Evolutionary conservation across 2,329 filamentous ascomycete species (phyloP).

Genomic region (Colletotrichum sp.): DNA sequence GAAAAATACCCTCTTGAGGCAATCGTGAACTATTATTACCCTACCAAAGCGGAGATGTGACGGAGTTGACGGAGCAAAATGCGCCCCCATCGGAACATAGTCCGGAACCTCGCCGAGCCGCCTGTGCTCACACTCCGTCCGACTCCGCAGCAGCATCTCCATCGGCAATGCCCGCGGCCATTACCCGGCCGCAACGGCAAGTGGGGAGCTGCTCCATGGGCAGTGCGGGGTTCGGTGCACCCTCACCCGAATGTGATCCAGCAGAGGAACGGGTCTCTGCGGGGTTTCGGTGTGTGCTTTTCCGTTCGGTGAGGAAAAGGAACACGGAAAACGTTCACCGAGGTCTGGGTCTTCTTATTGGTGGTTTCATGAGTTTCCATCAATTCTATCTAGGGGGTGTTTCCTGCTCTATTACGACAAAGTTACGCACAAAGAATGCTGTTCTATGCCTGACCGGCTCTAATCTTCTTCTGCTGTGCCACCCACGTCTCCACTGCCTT

Average conservation of each 20-base stretch:
- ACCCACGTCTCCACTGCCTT: conserved; percentile 39
- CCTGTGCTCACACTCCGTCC: neutral
- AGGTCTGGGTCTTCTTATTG: neutral
- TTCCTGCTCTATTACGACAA: neutral
- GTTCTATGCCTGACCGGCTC: conserved; percentile 22
- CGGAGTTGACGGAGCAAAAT: conserved; percentile 3
- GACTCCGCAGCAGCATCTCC: neutral
- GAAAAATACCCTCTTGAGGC: neutral
- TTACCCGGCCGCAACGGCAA: neutral
- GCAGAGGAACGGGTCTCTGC: neutral
- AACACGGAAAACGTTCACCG: neutral
- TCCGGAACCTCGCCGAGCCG: conserved; percentile 13
- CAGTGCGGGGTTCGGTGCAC: conserved; percentile 9
- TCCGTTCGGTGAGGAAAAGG: conserved; percentile 10
- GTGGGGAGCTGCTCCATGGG: neutral
- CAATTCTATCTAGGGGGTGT: neutral
- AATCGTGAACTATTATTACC: conserved; percentile 10
- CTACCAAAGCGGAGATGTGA: neutral
- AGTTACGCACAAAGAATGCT: neutral
- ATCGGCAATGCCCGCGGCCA: neutral
- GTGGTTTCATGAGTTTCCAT: neutral
- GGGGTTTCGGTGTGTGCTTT: neutral
- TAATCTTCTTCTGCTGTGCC: conserved; percentile 32
- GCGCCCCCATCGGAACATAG: neutral
- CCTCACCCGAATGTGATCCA: neutral